phyloP scores from a whole-genome alignment of 352 stramenopile genomes.

The Chrysophaeum taylorii region DNA sequence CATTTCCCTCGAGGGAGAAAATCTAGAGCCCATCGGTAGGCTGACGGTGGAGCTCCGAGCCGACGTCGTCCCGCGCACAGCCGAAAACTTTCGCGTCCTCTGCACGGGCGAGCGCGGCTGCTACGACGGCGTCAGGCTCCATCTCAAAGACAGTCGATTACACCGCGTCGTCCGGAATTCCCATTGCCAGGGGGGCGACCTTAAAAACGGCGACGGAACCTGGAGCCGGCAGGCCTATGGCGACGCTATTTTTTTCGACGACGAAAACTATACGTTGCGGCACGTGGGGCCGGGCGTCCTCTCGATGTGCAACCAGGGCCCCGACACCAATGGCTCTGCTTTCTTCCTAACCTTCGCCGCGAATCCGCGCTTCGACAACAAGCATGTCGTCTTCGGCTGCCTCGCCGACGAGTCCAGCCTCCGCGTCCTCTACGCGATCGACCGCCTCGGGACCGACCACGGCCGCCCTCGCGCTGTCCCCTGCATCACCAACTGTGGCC shows the following conservation, averaged over 20 bases:
- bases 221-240: too few species aligned
- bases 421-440: neutral
- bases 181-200: constrained; percentile 88
- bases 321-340: constrained; percentile 20
- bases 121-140: constrained; percentile 55
- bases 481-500: constrained; percentile 15
- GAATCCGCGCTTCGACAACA: constrained; percentile 6
- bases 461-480: constrained; percentile 9
- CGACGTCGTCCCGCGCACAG: constrained; percentile 89
- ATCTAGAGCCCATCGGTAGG: constrained; percentile 68
- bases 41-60: constrained; percentile 92
- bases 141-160: constrained; percentile 90
- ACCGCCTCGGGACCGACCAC: neutral
- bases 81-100: constrained; percentile 93
- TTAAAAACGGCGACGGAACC: constrained; percentile 57
- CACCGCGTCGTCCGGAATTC: constrained; percentile 82
- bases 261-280: constrained; percentile 26
- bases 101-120: constrained; percentile 89
- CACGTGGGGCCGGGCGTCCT: constrained; percentile 19
- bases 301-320: constrained; percentile 19
- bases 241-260: constrained; percentile 16
- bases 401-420: neutral
- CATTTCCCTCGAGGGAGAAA: constrained; percentile 64
- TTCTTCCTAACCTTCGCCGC: constrained; percentile 25
- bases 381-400: constrained; percentile 19